Evolutionary conservation across 2,329 filamentous ascomycete genomes (phyloP).

Genomic region (Calonectria pauciramosa): DNA sequence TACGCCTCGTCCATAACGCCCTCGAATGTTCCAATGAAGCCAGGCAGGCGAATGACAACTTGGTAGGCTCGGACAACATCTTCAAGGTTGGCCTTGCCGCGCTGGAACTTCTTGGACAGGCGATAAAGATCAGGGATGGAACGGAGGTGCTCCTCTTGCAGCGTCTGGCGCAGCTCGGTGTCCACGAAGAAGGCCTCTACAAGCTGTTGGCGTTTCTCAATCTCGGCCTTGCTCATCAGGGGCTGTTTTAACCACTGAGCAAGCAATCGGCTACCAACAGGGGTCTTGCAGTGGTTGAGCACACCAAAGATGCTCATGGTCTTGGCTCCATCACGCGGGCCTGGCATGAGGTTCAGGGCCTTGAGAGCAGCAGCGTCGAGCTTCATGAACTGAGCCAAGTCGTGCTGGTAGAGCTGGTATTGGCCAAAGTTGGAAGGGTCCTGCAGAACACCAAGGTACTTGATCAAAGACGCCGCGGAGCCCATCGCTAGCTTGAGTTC

Average conservation of each 20-base stretch:
- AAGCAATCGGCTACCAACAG: slow-evolving; percentile 88
- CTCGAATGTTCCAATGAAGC: slow-evolving; percentile 89
- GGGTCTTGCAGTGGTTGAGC: slow-evolving; percentile 97
- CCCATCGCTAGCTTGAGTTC: slow-evolving; percentile 98
- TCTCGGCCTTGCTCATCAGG: slow-evolving; percentile 90
- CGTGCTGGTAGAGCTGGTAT: slow-evolving; percentile 97
- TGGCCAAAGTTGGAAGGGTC: slow-evolving; percentile 97
- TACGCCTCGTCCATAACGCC: slow-evolving; percentile 97
- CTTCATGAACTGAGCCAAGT: slow-evolving; percentile 98
- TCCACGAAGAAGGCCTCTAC: slow-evolving; percentile 96
- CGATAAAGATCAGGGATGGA: slow-evolving; percentile 95
- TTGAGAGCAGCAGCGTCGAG: slow-evolving; percentile 94
- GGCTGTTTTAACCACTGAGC: slow-evolving; percentile 99
- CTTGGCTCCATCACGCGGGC: slow-evolving; percentile 93
- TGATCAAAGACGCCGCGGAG: slow-evolving; percentile 92
- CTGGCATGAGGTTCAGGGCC: slow-evolving; percentile 97
- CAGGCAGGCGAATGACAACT: slow-evolving; percentile 90
- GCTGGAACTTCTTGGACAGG: slow-evolving; percentile 94
- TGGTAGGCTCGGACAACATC: slow-evolving; percentile 97
- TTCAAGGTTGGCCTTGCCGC: slow-evolving; percentile 90
- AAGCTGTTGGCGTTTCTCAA: slow-evolving; percentile 91
- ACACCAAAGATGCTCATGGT: slow-evolving; percentile 97
- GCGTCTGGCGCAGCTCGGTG: slow-evolving; percentile 92
- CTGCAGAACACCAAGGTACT: slow-evolving; percentile 91
- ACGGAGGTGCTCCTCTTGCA: slow-evolving; percentile 96